These are phyloP conservation scores for Noccaea bulbosa DNA, from an alignment of 345 rosid genomes.

Conservation along the genomic window DNA sequence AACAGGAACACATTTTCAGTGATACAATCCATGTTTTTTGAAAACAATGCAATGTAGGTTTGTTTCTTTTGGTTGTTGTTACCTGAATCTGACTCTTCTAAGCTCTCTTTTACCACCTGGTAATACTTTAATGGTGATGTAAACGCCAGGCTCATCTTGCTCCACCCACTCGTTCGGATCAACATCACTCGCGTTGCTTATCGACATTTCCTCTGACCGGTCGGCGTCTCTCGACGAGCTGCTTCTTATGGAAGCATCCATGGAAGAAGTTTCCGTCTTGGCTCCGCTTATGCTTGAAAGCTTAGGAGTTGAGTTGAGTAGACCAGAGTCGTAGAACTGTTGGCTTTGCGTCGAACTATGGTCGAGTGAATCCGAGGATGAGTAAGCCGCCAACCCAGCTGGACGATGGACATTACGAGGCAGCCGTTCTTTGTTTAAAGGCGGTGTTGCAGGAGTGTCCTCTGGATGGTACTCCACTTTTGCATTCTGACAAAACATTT, in stretches of 20 bases:
- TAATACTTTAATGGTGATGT: conserved; percentile 83
- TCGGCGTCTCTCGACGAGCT: conserved; percentile 96
- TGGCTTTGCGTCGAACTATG: conserved; percentile 67
- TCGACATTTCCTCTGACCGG: conserved; percentile 75
- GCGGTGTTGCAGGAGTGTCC: conserved; percentile 86
- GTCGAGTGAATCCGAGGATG: conserved; percentile 84
- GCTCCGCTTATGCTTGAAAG: conserved; percentile 88
- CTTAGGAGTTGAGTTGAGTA: conserved; percentile 84
- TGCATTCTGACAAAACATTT: conserved; percentile 51
- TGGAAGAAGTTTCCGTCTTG: conserved; percentile 89
- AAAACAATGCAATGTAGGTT: conserved; percentile 25
- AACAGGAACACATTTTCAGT: conserved; percentile 11
- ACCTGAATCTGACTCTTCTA: conserved; percentile 99
- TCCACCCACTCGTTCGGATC: conserved; percentile 89
- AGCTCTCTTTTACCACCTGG: conserved; percentile 92
- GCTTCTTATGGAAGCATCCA: conserved; percentile 87
- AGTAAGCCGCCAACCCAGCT: conserved; percentile 62
- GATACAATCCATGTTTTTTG: background rate
- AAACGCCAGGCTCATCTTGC: conserved; percentile 96
- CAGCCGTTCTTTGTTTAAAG: conserved; percentile 70
- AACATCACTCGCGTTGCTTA: conserved; percentile 88
- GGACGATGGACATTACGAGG: conserved; percentile 84
- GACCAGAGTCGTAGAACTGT: conserved; percentile 65
- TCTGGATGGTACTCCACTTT: conserved; percentile 74
- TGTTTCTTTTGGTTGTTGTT: background rate